phyloP scores from a whole-genome alignment of 768 basidiomycete genomes.

The Cantharellus anzutake region DNA sequence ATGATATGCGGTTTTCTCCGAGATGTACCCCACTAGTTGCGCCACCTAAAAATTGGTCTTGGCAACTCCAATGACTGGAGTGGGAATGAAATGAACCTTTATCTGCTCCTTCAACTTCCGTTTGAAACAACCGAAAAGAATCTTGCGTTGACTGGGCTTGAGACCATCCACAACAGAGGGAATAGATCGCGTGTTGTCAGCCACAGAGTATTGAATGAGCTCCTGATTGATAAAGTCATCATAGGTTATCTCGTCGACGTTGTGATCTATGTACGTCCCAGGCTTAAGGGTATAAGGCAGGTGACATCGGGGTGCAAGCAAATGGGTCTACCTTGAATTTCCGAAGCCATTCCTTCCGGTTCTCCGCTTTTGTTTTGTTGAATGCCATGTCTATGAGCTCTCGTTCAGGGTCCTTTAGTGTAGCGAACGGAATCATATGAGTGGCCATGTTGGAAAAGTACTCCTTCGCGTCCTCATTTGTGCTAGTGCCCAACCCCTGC shows the following conservation, averaged over 20 bases:
- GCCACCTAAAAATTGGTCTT: conserved; percentile 36
- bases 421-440: conserved; percentile 85
- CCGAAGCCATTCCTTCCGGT: conserved; percentile 94
- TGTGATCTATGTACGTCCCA: conserved; percentile 86
- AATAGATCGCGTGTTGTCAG: conserved; percentile 95
- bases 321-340: conserved; percentile 51
- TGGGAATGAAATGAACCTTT: conserved; percentile 34
- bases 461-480: conserved; percentile 69
- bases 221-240: conserved; percentile 97
- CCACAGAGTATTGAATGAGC: conserved; percentile 96
- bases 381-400: conserved; percentile 92
- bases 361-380: conserved; percentile 98
- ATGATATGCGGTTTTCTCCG: conserved; percentile 88
- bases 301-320: background rate
- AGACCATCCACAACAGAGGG: conserved; percentile 86
- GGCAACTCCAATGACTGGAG: too few species aligned
- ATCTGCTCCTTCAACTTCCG: conserved; percentile 81
- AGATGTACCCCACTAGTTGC: conserved; percentile 89
- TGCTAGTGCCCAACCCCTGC: conserved; percentile 92
- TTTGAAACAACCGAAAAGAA: conserved; percentile 92
- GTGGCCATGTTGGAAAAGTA: conserved; percentile 87
- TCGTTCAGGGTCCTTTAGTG: conserved; percentile 62
- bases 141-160: conserved; percentile 95
- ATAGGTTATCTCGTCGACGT: conserved; percentile 65
- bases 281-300: conserved; percentile 29